phyloP scores from a whole-genome alignment of 208 protist species.

The Acanthamoeba quina region DNA sequence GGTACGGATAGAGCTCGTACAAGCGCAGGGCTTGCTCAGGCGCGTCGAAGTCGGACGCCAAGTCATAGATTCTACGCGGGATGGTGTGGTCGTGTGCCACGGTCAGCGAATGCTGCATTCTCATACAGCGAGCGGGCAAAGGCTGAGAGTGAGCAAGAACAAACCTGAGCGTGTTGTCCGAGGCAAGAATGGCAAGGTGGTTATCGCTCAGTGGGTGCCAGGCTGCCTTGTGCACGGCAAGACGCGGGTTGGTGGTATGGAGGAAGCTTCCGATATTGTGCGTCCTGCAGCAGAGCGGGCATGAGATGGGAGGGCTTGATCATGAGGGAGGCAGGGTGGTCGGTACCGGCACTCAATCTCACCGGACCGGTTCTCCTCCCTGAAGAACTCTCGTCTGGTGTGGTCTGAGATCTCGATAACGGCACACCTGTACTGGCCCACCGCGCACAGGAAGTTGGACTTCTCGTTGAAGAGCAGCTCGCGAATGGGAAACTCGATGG shows the following conservation, averaged over 20 bases:
- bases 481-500: conserved; percentile 34
- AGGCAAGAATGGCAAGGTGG: conserved; percentile 40
- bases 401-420: conserved; percentile 59
- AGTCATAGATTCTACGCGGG: conserved; percentile 23
- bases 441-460: conserved; percentile 43
- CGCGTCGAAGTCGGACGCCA: conserved; percentile 47
- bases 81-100: background rate
- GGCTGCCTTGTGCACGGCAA: background rate
- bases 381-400: conserved; percentile 3
- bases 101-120: background rate
- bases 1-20: background rate
- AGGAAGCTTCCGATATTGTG: conserved; percentile 37
- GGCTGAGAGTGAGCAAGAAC: background rate
- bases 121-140: too few relatives aligned
- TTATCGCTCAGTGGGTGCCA: conserved; percentile 71
- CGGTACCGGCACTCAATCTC: conserved; percentile 54
- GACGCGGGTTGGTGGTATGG: conserved; percentile 2
- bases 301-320: background rate
- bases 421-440: conserved; percentile 27
- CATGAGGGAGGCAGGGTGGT: too few relatives aligned
- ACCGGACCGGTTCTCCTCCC: background rate
- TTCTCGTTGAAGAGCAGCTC: conserved; percentile 51
- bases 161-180: conserved; percentile 60
- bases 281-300: background rate
- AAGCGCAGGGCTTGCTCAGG: conserved; percentile 57